Evolutionary conservation across 805 yeast genomes (phyloP), one percentile per base, ranked within the genome.

Genomic region (Candida adriatica): DNA sequence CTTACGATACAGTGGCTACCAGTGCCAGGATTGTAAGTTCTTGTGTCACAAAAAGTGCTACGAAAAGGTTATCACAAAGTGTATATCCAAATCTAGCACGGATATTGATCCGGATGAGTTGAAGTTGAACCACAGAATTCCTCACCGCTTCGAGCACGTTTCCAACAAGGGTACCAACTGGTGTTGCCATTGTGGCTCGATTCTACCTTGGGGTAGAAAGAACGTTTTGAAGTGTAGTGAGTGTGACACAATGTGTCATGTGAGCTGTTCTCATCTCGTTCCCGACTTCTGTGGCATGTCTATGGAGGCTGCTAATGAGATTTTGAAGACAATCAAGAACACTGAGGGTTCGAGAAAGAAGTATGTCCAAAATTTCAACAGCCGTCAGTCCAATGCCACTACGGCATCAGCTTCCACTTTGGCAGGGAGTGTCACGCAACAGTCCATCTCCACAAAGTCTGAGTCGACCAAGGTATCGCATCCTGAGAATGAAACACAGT

Each of bases 251-350:
- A 85, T 90, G 80, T 90, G 95, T 49, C 99, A 92, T 53, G 73
- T 92, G 4, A 76, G 77, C 27, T 92, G 99, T 63, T 79, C 90
- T 9, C 96, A 87, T 51, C 66, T 88, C 48, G 97, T 92, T 15
- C 99, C 99, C 2, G 97, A 92, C 55, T 85, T 92, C 57, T 92
- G 99, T 66, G 98, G 98, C 36, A 90, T 92, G 95, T 73, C 95
- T 3, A 86, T 92, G 88, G 96, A 86, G 51, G 84, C 82, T 72
- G 97, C 96, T 4, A 87, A 86, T 51, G 82, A 81, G 56, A 86
- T 92, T 41, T 61, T 92, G 37, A 73, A 72, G 35, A 85, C 96
- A 8, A 87, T 90, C 51, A 80, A 81, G 53, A 73, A 79, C 25
- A 77, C 96, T 2, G 72, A 73, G 46, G 67, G 56, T 16, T 41